Evolutionary conservation across 2,329 filamentous ascomycete species (phyloP), one percentile per base, ranked within the genome.

Genomic region (Ceratocystis destructans): DNA sequence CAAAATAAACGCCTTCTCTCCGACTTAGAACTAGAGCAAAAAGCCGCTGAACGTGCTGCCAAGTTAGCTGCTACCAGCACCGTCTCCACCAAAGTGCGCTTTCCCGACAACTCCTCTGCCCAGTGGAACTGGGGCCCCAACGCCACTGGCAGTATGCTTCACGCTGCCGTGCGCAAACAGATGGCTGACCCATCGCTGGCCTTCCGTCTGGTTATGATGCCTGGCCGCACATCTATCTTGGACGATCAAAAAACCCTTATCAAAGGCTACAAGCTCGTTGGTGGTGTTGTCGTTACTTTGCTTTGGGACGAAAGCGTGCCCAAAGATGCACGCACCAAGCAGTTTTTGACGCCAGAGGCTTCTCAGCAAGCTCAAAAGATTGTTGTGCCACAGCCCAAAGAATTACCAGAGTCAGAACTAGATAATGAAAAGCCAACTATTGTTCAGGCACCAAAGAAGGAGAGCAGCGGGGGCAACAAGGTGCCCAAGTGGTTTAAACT

Each of bases 101-200:
- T 96, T 71, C 93, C 93, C 0, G 92, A 97, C 73, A 89, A 92
- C 71, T 88, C 86, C 67, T 85, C 87, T 64, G 84, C 91, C 41
- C 84, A 90, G 64, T 87, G 87, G 76, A 82, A 80, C n/a, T 85
- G 95, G 70, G 81, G 80, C 1, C 83, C 84, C 22, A 74, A 78
- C 1, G 87, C 92, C 64, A 90, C 88, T 0, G 88, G 87, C 1
- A 79, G 81, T 2, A 82, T 83, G 63, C 78, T 99, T 1, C 90
- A 97, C 75, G 78, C 79, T 15, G 90, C 88, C 69, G 89, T 96
- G 20, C 80, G 85, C 64, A 79, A 79, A 55, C 84, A 93, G 69
- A 86, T 99, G 74, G 82, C 84, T 1, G 75, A 83, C 66, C 78
- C 80, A 5, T 75, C 79, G 1, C 82, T 89, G 69, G 80, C 82